phyloP scores from a whole-genome alignment of 306 rosid genomes.

The Dryas alaskensis region DNA sequence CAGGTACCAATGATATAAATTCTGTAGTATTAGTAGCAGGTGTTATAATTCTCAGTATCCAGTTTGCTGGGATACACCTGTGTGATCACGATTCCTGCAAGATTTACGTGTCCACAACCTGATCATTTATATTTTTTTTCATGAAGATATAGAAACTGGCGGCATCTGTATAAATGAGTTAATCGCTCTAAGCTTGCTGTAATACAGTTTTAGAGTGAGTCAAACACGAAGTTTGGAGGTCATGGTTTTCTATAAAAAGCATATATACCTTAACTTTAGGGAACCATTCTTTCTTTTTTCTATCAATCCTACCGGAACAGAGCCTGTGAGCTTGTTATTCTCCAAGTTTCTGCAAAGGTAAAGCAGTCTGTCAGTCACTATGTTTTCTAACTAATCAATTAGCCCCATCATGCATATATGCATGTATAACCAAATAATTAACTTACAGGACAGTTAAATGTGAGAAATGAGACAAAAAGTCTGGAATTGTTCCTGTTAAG shows the following conservation, averaged over 20 bases:
- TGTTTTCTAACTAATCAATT: background rate
- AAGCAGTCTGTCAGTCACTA: background rate
- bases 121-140: no score
- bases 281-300: background rate
- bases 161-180: no score
- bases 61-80: background rate
- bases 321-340: background rate
- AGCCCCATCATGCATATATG: background rate
- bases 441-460: slow-evolving; percentile 28
- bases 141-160: no score
- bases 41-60: background rate
- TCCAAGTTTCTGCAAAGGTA: background rate
- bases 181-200: no score
- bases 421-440: background rate
- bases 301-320: background rate
- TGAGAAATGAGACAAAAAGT: slow-evolving; percentile 23
- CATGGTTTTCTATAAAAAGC: background rate
- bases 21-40: background rate
- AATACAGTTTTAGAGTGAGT: no score
- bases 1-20: slow-evolving; percentile 4
- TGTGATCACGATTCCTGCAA: background rate
- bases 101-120: no score
- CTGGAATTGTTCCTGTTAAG: slow-evolving; percentile 35
- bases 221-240: background rate
- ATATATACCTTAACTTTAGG: background rate